Evolutionary conservation across 1,284 basidiomycete species (phyloP), one percentile per base, ranked within the genome.

Genomic region (Trichosporon sp.): DNA sequence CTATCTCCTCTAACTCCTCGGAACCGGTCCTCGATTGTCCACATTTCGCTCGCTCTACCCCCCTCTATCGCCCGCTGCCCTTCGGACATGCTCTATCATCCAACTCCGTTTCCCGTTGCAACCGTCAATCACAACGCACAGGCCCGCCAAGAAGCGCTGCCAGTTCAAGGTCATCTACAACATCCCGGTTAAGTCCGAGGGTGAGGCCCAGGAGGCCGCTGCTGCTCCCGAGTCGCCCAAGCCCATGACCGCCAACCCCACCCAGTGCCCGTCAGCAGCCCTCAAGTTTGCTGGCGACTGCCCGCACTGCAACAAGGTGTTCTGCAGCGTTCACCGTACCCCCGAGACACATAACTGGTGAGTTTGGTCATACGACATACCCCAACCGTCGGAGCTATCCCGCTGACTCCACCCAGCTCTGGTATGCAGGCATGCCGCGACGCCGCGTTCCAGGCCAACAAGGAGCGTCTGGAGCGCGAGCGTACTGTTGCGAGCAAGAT

Each of bases 361-460:
- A 77, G 83, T 80, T 23, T 27, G 1, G 31, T 21, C 47, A 23
- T 23, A n/a, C 47, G 23, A 51, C 42, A 13, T 25, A 3, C 3
- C 18, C 42, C 42, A 9, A 18, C 11, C 47, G 18, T 23, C 3
- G n/a, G 21, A 23, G 47, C 47, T 4, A 25, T 23, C 4, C 44
- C 21, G 66, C 73, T 75, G 66, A 75, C 65, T 18, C 34, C 21
- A 34, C 60, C 15, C 73, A 82, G 82, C 70, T 73, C 80, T 32
- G 79, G 78, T 56, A 81, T 83, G 73, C 81, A 83, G 74, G 80
- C 80, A 7, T 83, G 83, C 74, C 76, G 83, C 38, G 83, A 84
- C 53, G 83, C 83, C 31, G 84, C 84, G 0, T 83, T 84, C 75
- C 81, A 83, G 66, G 83, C 83, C 32, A 85, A 85, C 79, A 83